Percentiles rank a stretch among this genome's conserved stretches.
Conservation (phyloP, 345 rosid species). For the Populus davidiana region DNA sequence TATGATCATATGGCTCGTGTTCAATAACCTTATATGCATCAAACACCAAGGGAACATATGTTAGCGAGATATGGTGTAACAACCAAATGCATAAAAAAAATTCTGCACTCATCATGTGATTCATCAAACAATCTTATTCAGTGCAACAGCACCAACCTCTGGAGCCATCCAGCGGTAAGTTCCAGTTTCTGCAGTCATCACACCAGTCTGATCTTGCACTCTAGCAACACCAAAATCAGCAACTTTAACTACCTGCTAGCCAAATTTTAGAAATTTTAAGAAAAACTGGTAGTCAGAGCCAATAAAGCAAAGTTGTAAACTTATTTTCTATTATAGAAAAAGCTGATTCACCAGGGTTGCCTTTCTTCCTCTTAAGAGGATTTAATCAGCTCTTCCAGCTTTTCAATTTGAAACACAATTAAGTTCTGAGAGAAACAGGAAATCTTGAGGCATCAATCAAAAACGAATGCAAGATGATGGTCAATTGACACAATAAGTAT, state of each 20-base stretch:
- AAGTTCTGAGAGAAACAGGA: background rate
- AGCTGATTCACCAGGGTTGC: background rate
- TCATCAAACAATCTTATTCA: background rate
- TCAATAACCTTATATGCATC: conserved; percentile 54
- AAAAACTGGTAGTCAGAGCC: background rate
- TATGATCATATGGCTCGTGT: conserved; percentile 58
- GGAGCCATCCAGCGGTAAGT: conserved; percentile 87
- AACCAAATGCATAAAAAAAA: conserved; percentile 2
- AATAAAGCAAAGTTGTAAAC: background rate
- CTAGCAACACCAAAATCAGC: conserved; percentile 79
- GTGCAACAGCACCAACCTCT: conserved; percentile 43
- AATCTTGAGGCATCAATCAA: background rate
- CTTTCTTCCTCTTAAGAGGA: background rate
- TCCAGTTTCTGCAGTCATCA: conserved; percentile 80
- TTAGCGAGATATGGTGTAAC: conserved; percentile 16
- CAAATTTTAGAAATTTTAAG: conserved; percentile 15
- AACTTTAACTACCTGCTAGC: conserved; percentile 54
- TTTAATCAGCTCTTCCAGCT: background rate
- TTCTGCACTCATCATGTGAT: background rate
- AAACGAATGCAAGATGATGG: background rate
- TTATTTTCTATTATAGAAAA: conserved; percentile 1
- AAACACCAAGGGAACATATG: conserved; percentile 18
- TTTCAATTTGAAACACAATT: background rate
- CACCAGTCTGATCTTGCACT: conserved; percentile 54
- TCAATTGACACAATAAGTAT: background rate